A percentile compares a stretch with the other conserved stretches of the same genome.
Conservation (phyloP, 1,284 basidiomycete genomes). For the Naganishia sp. region DNA sequence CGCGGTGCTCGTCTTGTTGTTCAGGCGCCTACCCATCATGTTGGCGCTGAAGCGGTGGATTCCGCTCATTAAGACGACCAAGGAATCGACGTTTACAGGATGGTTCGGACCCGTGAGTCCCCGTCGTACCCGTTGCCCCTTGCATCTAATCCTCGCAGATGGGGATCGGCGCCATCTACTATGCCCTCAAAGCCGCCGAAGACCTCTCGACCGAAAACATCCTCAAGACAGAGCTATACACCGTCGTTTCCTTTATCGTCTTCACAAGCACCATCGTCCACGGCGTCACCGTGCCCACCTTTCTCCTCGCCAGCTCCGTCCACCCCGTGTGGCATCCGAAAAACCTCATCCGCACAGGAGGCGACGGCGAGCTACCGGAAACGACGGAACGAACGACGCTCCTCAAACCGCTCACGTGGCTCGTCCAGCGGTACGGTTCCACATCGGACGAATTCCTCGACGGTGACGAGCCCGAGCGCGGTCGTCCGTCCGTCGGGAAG, state of each 20-base stretch:
- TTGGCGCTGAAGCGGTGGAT: constrained; percentile 32
- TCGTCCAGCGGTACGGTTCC: constrained; percentile 24
- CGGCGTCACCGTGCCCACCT: constrained; percentile 37
- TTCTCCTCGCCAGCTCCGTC: constrained; percentile 37
- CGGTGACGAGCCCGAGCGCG: constrained; percentile 8
- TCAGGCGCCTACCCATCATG: constrained; percentile 36
- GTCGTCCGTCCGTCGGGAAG: not conserved
- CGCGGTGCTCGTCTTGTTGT: constrained; percentile 30
- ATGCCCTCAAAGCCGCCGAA: constrained; percentile 38
- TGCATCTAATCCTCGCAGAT: constrained; percentile 17
- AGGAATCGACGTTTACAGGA: constrained; percentile 38
- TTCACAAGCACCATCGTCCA: constrained; percentile 39
- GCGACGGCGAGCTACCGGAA: constrained; percentile 29
- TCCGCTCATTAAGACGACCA: constrained; percentile 35
- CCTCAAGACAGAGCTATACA: constrained; percentile 36
- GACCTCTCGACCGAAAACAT: constrained; percentile 27
- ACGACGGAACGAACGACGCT: constrained; percentile 27
- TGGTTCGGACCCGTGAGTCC: constrained; percentile 39
- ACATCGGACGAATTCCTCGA: constrained; percentile 13
- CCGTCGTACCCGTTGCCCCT: not conserved
- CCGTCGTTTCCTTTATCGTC: constrained; percentile 38
- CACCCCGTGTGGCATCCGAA: constrained; percentile 38
- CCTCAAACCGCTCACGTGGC: constrained; percentile 22
- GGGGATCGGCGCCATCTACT: constrained; percentile 40
- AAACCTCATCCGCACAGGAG: constrained; percentile 33